Evolutionary conservation across 192 early-diverging fungal genomes (phyloP).

Genomic region (Rhizophagus sp.): DNA sequence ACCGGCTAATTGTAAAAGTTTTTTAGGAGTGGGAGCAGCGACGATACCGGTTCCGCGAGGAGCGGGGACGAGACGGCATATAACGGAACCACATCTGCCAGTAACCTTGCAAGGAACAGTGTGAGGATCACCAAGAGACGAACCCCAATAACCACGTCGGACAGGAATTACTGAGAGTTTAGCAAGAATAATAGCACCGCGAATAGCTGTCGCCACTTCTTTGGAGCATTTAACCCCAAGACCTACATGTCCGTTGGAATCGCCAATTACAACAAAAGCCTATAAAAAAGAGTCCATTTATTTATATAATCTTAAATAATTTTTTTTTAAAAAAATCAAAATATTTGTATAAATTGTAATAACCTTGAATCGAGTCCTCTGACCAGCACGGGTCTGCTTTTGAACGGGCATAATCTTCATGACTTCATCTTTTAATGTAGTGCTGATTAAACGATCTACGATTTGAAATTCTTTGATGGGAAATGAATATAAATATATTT

Average conservation of each 20-base stretch:
- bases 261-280: slow-evolving; percentile 98
- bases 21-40: slow-evolving; percentile 97
- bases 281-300: background rate
- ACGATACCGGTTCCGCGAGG: slow-evolving; percentile 99
- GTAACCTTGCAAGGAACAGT: slow-evolving; percentile 98
- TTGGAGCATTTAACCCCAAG: slow-evolving; percentile 99
- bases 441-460: slow-evolving; percentile 91
- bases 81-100: slow-evolving; percentile 93
- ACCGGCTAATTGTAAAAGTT: slow-evolving; percentile 95
- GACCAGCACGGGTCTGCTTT: slow-evolving; percentile 99
- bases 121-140: slow-evolving; percentile 94
- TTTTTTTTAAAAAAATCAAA: too few relatives aligned
- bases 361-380: slow-evolving; percentile 98
- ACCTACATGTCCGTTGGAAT: slow-evolving; percentile 97
- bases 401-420: slow-evolving; percentile 99
- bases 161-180: slow-evolving; percentile 98
- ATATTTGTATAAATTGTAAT: background rate
- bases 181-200: slow-evolving; percentile 98
- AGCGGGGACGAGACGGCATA: slow-evolving; percentile 93
- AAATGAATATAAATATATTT: slow-evolving; percentile 97
- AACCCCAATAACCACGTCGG: slow-evolving; percentile 99
- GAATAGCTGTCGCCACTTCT: slow-evolving; percentile 98
- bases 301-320: background rate
- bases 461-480: slow-evolving; percentile 99
- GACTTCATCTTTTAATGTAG: slow-evolving; percentile 97